Conservation (phyloP, 2,329 filamentous ascomycete species). For the Juglanconis oblonga region DNA sequence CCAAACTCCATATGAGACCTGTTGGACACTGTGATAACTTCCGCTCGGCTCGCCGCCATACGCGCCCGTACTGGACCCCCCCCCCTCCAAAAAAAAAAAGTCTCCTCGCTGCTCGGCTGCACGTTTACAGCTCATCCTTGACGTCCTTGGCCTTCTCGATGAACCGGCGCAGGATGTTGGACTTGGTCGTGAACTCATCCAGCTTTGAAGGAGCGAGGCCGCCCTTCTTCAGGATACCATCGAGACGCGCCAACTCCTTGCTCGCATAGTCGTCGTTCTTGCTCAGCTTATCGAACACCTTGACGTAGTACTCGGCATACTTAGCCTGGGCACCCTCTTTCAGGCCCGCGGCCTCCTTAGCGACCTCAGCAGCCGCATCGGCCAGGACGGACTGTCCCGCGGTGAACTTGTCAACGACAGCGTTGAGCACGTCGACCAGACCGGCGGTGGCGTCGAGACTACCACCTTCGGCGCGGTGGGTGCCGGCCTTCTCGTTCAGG, state of each 20-base stretch:
- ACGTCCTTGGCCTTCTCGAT: slow-evolving; percentile 51
- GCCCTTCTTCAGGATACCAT: slow-evolving; percentile 80
- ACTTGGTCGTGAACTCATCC: slow-evolving; percentile 81
- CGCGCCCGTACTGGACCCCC: too few relatives aligned
- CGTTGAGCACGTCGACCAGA: slow-evolving; percentile 76
- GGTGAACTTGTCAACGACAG: slow-evolving; percentile 70
- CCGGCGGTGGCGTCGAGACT: slow-evolving; percentile 76
- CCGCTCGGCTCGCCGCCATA: not conserved
- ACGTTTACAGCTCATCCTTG: slow-evolving; percentile 69
- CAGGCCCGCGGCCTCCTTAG: slow-evolving; percentile 65
- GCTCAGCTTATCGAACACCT: slow-evolving; percentile 81
- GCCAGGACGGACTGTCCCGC: slow-evolving; percentile 56
- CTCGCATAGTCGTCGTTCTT: slow-evolving; percentile 74
- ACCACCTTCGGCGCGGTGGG: slow-evolving; percentile 78
- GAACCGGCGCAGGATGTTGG: slow-evolving; percentile 84
- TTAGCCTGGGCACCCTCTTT: slow-evolving; percentile 64
- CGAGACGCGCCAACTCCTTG: slow-evolving; percentile 82
- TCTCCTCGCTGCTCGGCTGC: not conserved
- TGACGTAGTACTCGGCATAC: slow-evolving; percentile 92
- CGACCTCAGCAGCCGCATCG: slow-evolving; percentile 67
- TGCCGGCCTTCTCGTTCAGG: slow-evolving; percentile 86
- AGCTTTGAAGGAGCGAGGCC: slow-evolving; percentile 81
- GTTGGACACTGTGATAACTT: not conserved
- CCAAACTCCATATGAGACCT: not conserved
- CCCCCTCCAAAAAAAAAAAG: too few relatives aligned